Evolutionary conservation across 805 yeast genomes (phyloP).

Genomic region (Ogataea siamensis): DNA sequence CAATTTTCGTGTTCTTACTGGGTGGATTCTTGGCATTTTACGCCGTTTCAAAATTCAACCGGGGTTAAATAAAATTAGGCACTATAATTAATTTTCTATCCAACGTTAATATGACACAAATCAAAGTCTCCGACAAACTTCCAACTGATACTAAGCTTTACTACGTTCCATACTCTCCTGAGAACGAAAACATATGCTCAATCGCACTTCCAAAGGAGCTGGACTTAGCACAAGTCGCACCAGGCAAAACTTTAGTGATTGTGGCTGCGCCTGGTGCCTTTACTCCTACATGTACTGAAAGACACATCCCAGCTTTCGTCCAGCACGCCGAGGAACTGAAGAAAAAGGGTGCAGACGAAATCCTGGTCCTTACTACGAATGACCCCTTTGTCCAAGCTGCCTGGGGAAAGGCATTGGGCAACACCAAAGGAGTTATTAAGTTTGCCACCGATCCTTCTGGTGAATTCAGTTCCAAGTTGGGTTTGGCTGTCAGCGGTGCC

Average conservation of each 20-base stretch:
- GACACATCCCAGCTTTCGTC: conserved; percentile 42
- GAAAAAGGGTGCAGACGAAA: conserved; percentile 38
- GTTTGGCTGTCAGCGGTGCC: conserved; percentile 51
- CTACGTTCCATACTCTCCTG: conserved; percentile 42
- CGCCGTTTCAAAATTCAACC: no score
- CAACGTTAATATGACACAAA: conserved; percentile 11
- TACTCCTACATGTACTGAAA: conserved; percentile 47
- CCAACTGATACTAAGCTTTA: conserved; percentile 36
- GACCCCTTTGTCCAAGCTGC: conserved; percentile 43
- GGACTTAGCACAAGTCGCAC: conserved; percentile 36
- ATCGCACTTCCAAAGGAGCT: conserved; percentile 40
- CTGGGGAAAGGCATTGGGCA: conserved; percentile 49
- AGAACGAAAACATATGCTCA: conserved; percentile 36
- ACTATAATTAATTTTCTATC: not conserved
- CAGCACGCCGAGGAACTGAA: conserved; percentile 35
- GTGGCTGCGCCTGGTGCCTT: conserved; percentile 53
- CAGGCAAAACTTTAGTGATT: conserved; percentile 38
- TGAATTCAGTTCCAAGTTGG: conserved; percentile 55
- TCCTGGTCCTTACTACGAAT: conserved; percentile 40
- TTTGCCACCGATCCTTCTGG: conserved; percentile 70
- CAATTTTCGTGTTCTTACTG: no score
- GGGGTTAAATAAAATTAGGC: no score
- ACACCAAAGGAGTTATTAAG: conserved; percentile 34
- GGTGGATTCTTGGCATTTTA: no score
- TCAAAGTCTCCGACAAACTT: conserved; percentile 18